These are phyloP conservation scores for Myxozyma mucilagina DNA, from an alignment of 805 yeast species.

Conservation along the genomic window DNA sequence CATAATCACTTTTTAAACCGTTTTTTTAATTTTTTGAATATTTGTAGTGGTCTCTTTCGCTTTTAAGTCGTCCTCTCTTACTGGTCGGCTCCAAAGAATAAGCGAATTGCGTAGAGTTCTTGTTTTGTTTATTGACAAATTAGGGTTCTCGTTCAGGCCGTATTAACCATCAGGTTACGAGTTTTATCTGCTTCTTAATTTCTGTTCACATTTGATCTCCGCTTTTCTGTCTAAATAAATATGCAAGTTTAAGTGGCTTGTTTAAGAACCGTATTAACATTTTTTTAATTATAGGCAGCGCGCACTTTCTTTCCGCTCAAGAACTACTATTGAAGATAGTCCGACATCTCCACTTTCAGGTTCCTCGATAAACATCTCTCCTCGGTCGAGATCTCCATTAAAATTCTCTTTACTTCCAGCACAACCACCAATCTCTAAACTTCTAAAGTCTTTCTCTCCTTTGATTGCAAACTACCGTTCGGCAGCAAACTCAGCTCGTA, in stretches of 20 bases:
- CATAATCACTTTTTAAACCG: background rate
- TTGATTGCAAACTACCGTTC: conserved; percentile 7
- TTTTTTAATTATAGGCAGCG: conserved; percentile 8
- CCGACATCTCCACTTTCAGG: conserved; percentile 13
- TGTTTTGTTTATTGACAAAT: no score
- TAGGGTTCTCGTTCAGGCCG: no score
- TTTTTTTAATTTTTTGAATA: background rate
- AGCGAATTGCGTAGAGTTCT: no score
- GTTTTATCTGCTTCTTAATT: background rate
- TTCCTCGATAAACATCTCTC: background rate
- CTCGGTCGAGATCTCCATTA: conserved; percentile 13
- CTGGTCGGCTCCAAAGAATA: no score
- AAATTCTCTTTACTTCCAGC: conserved; percentile 8
- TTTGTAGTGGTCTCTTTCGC: no score
- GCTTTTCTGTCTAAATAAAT: no score
- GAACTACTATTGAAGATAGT: conserved; percentile 10
- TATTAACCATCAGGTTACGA: no score
- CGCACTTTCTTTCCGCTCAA: conserved; percentile 18
- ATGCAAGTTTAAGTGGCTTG: background rate
- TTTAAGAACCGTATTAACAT: background rate
- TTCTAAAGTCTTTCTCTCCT: conserved; percentile 17
- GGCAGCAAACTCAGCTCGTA: conserved; percentile 10
- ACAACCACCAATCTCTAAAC: conserved; percentile 10
- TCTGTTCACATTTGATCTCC: background rate
- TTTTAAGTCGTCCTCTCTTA: no score